Evolutionary conservation across 805 yeast genomes (phyloP).

Genomic region (Suhomyces pyralidae): DNA sequence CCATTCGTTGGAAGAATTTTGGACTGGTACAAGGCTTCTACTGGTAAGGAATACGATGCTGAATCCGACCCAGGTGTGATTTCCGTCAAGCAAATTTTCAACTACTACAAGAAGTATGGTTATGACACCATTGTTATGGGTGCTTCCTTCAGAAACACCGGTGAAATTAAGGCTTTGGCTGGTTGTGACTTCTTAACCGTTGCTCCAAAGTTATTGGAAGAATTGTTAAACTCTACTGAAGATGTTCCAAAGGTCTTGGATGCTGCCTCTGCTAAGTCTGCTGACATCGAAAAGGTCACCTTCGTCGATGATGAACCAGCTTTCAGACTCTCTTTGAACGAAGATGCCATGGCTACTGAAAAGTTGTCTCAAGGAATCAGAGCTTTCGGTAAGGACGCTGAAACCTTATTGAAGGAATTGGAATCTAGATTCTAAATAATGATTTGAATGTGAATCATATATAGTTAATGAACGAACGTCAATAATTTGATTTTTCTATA

Average conservation of each 20-base stretch:
- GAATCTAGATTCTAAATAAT: conserved; percentile 49
- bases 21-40: conserved; percentile 95
- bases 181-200: conserved; percentile 97
- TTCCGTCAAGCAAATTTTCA: conserved; percentile 84
- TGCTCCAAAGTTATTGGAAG: conserved; percentile 88
- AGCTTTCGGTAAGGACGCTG: conserved; percentile 91
- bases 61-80: conserved; percentile 94
- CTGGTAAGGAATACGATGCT: conserved; percentile 81
- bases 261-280: conserved; percentile 50
- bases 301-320: conserved; percentile 81
- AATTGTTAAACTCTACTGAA: conserved; percentile 73
- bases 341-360: conserved; percentile 98
- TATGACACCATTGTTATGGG: conserved; percentile 99
- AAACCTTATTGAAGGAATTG: conserved; percentile 66
- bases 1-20: conserved; percentile 99
- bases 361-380: conserved; percentile 98
- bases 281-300: conserved; percentile 58
- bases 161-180: conserved; percentile 93
- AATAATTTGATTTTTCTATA: background rate
- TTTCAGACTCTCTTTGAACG: conserved; percentile 89
- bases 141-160: conserved; percentile 97
- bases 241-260: conserved; percentile 80
- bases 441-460: background rate
- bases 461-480: background rate
- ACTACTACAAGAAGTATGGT: conserved; percentile 96